Base-by-base conservation (phyloP, 352 stramenopile genomes). In the Phytophthora syringae region DNA sequence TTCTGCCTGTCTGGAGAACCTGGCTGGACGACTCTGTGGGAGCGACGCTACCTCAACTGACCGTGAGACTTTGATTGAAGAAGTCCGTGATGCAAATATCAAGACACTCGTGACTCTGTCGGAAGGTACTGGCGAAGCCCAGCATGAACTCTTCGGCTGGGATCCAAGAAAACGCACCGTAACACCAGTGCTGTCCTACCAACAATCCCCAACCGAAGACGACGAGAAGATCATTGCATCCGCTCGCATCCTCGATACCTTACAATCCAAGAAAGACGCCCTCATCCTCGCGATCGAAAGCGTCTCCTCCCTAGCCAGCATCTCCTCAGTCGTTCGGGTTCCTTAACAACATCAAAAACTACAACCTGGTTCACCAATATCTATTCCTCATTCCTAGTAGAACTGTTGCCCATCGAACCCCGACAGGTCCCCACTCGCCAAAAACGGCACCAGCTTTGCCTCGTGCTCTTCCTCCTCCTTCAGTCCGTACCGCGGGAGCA, bases 391-490 rank as follows among this genome's bases (percentile, higher is more conserved):
- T 11, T 34, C 32, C 65, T 83, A 82, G 70, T 76, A 78, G 43
- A 84, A 90, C 42, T 84, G 51, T 66, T 89, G 72, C 2, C 68
- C 53, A 12, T 98, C 94, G 52, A 96, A 98, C n/a, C 91, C 93
- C n/a, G 82, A 95, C 45, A 98, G 60, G 55, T 98, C 94, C 39
- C 94, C 94, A 70, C 94, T 98, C 16, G 94, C 87, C 18, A 98
- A 74, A 73, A 97, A 98, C 11, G 92, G 92, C 10, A 98, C 86
- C 13, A 97, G 74, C 39, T 84, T 63, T 1, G 75, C 52, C 58
- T 95, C 84, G 34, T 91, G 79, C 12, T 70, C 16, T 24, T 92
- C 76, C 0, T 66, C 61, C 2, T 76, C 47, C 0, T 74, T 60
- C 10, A 93, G 65, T 28, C 82, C 82, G 50, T 93, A 93, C 48